Evolutionary conservation across 805 yeast genomes (phyloP).

Genomic region (Lipomyces spencermartinsiae): DNA sequence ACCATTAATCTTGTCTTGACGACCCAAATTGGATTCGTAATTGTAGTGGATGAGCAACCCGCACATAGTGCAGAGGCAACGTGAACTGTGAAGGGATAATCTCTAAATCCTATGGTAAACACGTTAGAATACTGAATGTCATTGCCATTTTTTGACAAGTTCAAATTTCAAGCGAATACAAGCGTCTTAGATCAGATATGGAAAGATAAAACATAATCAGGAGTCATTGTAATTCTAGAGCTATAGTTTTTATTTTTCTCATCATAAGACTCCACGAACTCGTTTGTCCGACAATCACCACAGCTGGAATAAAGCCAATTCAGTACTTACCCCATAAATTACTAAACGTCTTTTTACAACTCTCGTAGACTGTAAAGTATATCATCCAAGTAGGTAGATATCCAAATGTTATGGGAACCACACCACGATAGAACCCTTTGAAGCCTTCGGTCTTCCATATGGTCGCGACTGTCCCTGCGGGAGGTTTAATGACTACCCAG

Average conservation of each 20-base stretch:
- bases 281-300: not conserved
- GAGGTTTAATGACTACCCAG: not conserved
- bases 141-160: not conserved
- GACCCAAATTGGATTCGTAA: constrained; percentile 97
- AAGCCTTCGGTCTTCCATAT: constrained; percentile 81
- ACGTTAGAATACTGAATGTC: constrained; percentile 17
- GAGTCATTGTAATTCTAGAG: constrained; percentile 15
- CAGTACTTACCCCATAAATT: constrained; percentile 37
- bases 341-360: constrained; percentile 64
- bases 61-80: constrained; percentile 78
- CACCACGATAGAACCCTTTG: constrained; percentile 84
- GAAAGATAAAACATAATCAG: constrained; percentile 15
- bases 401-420: constrained; percentile 90
- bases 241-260: constrained; percentile 5
- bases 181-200: constrained; percentile 10
- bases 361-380: constrained; percentile 88
- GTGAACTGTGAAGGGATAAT: constrained; percentile 48
- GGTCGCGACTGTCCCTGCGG: constrained; percentile 61
- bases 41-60: constrained; percentile 81
- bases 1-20: constrained; percentile 91
- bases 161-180: no score
- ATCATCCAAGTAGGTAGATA: constrained; percentile 98
- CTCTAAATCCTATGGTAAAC: constrained; percentile 41
- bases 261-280: constrained; percentile 3
- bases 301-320: not conserved